Conservation (phyloP, 768 basidiomycete genomes). For the Tylopilus sp. region DNA sequence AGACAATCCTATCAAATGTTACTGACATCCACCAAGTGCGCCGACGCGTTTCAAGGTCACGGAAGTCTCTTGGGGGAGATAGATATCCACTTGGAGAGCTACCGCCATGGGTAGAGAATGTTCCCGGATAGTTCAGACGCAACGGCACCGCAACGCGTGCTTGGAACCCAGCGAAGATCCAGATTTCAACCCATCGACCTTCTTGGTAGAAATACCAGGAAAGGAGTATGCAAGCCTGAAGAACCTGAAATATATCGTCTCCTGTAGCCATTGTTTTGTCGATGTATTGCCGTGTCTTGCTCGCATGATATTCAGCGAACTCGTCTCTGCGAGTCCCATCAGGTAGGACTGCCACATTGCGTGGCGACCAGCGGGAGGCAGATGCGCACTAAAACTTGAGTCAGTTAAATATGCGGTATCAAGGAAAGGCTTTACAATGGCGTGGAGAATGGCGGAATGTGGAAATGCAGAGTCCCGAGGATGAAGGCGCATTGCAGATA, state of each 20-base stretch:
- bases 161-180: constrained; percentile 87
- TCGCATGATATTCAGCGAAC: constrained; percentile 84
- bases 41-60: constrained; percentile 73
- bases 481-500: constrained; percentile 74
- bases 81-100: constrained; percentile 77
- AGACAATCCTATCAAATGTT: constrained; percentile 78
- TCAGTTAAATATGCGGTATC: constrained; percentile 10
- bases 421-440: constrained; percentile 56
- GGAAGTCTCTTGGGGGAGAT: constrained; percentile 70
- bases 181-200: constrained; percentile 87
- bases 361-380: constrained; percentile 79
- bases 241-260: constrained; percentile 79
- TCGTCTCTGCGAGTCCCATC: constrained; percentile 79
- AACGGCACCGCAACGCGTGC: constrained; percentile 79
- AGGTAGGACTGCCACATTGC: constrained; percentile 59
- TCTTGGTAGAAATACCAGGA: constrained; percentile 93
- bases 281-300: constrained; percentile 83
- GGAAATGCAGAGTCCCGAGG: constrained; percentile 84
- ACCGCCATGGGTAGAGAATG: constrained; percentile 65
- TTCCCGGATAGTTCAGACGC: constrained; percentile 82
- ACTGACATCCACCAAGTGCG: constrained; percentile 93
- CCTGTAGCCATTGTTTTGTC: constrained; percentile 90
- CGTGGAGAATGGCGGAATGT: constrained; percentile 86
- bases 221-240: constrained; percentile 83
- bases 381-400: constrained; percentile 59